Evolutionary conservation across 176 grass and related monocot genomes (phyloP).

Genomic region (Phyllostachys edulis): DNA sequence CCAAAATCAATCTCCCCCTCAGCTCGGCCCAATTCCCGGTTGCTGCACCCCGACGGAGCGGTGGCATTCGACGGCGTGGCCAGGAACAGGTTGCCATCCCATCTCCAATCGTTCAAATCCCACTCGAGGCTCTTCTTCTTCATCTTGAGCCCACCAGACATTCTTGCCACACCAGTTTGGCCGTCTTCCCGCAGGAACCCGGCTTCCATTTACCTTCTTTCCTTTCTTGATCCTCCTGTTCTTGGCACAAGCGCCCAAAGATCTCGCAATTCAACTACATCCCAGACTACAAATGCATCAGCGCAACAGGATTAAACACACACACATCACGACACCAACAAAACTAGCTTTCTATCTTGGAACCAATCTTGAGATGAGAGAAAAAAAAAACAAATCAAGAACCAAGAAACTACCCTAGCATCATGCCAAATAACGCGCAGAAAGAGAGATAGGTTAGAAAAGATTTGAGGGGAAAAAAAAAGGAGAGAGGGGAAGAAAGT

Average conservation of each 20-base stretch:
- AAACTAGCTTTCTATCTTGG: neutral
- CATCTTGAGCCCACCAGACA: constrained; percentile 23
- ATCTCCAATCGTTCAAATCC: constrained; percentile 62
- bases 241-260: neutral
- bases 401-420: constrained; percentile 1
- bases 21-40: constrained; percentile 28
- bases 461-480: neutral
- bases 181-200: constrained; percentile 5
- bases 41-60: constrained; percentile 17
- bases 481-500: neutral
- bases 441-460: neutral
- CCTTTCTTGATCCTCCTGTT: neutral
- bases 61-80: constrained; percentile 32
- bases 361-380: constrained; percentile 12
- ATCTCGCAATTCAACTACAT: constrained; percentile 21
- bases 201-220: constrained; percentile 14
- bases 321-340: neutral
- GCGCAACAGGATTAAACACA: neutral
- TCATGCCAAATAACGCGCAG: neutral
- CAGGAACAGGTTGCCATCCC: constrained; percentile 49
- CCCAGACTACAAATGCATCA: constrained; percentile 1
- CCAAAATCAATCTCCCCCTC: constrained; percentile 41
- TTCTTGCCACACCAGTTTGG: neutral
- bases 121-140: constrained; percentile 50
- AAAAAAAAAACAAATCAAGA: neutral